phyloP scores from a whole-genome alignment of 1,139 yeast genomes.

The Hemisphaericaspora xylanilytica region DNA sequence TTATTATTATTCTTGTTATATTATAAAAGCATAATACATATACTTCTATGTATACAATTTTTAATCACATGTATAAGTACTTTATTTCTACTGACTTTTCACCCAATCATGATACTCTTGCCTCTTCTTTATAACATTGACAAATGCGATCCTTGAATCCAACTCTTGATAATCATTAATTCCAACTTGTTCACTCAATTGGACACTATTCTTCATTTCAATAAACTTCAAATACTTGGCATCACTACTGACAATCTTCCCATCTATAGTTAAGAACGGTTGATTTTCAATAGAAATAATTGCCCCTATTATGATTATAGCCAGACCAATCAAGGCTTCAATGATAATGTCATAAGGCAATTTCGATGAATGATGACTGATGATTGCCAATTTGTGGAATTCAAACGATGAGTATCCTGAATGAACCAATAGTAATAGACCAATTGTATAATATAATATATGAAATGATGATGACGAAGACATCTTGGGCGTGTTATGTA shows the following conservation, averaged over 20 bases:
- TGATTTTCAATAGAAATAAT: slow-evolving; percentile 26
- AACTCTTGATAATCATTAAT: slow-evolving; percentile 42
- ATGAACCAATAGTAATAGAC: slow-evolving; percentile 38
- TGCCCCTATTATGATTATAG: slow-evolving; percentile 37
- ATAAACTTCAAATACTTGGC: slow-evolving; percentile 41
- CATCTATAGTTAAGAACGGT: slow-evolving; percentile 22
- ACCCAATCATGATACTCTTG: slow-evolving; percentile 41
- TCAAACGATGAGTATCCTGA: slow-evolving; percentile 54
- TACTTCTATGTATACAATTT: slow-evolving; percentile 2
- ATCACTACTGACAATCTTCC: slow-evolving; percentile 20
- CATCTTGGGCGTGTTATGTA: not conserved
- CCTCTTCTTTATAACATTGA: slow-evolving; percentile 44
- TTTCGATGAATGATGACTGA: slow-evolving; percentile 15
- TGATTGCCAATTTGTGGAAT: slow-evolving; percentile 37
- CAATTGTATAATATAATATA: slow-evolving; percentile 25
- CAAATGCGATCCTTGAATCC: slow-evolving; percentile 43
- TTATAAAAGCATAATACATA: no score
- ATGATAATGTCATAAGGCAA: slow-evolving; percentile 40
- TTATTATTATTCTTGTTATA: no score
- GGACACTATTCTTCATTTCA: slow-evolving; percentile 46
- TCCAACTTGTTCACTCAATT: slow-evolving; percentile 44
- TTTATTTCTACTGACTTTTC: slow-evolving; percentile 8
- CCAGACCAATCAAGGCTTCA: slow-evolving; percentile 42
- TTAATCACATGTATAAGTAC: no score
- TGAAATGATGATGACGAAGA: slow-evolving; percentile 4